Base-by-base conservation (phyloP, 2,329 filamentous ascomycete species). In the Neonectria hederae region DNA sequence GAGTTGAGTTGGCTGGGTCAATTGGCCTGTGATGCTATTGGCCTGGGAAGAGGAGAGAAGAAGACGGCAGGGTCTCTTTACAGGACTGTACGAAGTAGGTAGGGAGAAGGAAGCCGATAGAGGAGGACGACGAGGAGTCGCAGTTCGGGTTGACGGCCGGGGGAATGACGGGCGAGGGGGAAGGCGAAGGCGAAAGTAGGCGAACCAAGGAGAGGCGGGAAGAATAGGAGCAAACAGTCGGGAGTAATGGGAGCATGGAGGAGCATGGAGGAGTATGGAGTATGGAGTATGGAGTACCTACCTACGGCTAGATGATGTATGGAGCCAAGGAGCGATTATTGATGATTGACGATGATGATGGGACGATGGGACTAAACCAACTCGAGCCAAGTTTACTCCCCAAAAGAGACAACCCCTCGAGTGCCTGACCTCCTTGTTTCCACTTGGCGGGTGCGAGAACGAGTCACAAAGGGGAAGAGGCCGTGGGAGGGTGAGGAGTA, bases 11-110 rank as follows among this genome's bases (percentile, higher is more conserved):
- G 63, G 48, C 28, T 28, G 26, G 48, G 17, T n/a, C 60, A 69
- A 66, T 69, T 69, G 63, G 66, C 24, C 26, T 32, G 28, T 51
- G 46, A 49, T 24, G 30, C 32, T 24, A 53, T 53, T 53, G 32
- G 49, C 13, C 30, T 22, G 48, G 26, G 22, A 21, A 48, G 24
- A 17, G 35, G 10, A 21, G n/a, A 35, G 28, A 52, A 11, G n/a
- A 17, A 35, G 49, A 53, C 28, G 26, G 32, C 28, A 26, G 28
- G n/a, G 49, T 53, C 13, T 35, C 28, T 53, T 9, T 38, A 26
- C 19, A n/a, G 30, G 11, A 32, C 24, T 26, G 24, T 4, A 7
- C 4, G 24, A 26, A 26, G n/a, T n/a, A n/a, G n/a, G 24, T 26
- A 26, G 4, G 24, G 24, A 26, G n/a, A 42, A 9, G 40, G 21